Conservation (phyloP, 2,329 filamentous ascomycete species). For the Didymella sp. region DNA sequence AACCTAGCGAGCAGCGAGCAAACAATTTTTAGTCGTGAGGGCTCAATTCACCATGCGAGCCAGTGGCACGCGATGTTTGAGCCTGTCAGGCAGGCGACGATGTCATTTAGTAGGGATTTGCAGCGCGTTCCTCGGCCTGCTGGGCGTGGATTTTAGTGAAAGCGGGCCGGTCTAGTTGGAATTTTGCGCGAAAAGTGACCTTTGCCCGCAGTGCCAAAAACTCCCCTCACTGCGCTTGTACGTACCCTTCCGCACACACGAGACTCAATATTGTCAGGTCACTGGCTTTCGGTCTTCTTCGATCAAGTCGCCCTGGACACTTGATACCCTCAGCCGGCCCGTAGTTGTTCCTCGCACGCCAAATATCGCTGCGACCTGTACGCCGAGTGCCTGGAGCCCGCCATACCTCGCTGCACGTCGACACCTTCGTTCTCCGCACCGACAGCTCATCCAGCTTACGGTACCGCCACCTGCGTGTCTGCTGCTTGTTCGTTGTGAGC, state of each 20-base stretch:
- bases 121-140: slow-evolving; percentile 28
- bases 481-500: slow-evolving; percentile 14
- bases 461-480: slow-evolving; percentile 15
- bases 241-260: slow-evolving; percentile 41
- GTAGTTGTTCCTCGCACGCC: slow-evolving; percentile 31
- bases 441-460: slow-evolving; percentile 19
- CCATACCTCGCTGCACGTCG: slow-evolving; percentile 29
- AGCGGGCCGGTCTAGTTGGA: slow-evolving; percentile 16
- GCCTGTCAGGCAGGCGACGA: slow-evolving; percentile 11
- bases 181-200: slow-evolving; percentile 19
- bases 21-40: slow-evolving; percentile 8
- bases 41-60: slow-evolving; percentile 5
- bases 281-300: slow-evolving; percentile 37
- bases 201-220: slow-evolving; percentile 5
- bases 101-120: slow-evolving; percentile 20
- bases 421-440: slow-evolving; percentile 20
- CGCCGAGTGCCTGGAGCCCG: slow-evolving; percentile 40
- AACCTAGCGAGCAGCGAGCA: slow-evolving; percentile 7
- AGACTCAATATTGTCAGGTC: slow-evolving; percentile 41
- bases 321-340: slow-evolving; percentile 37
- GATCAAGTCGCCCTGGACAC: slow-evolving; percentile 30
- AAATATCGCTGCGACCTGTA: slow-evolving; percentile 24
- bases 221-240: slow-evolving; percentile 35
- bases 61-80: slow-evolving; percentile 7
- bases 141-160: slow-evolving; percentile 21